Base-by-base conservation (phyloP, 208 protist genomes). In the Crithidia acanthocephali region DNA sequence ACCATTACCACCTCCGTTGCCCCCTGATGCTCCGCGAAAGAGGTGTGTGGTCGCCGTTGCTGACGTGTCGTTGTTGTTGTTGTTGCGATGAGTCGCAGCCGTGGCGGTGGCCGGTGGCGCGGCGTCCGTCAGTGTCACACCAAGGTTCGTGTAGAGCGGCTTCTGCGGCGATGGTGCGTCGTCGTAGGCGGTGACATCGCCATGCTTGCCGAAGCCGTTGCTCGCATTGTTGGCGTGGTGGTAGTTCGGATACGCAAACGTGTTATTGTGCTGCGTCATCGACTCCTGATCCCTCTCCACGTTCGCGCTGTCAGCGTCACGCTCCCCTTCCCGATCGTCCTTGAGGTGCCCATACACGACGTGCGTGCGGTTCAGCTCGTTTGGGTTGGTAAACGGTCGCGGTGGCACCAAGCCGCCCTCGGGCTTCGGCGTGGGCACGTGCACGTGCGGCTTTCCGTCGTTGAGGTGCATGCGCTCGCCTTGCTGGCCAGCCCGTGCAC, bases 401-500 rank as follows among this genome's bases (percentile, higher is more conserved):
- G 50, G 33, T 20, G 62, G 62, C 7, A 32, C 33, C 8, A 68
- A 30, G 3, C 23, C 7, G 23, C 33, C 23, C 28, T 35, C 47
- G 0, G 33, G n/a, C 48, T 27, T 11, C 20, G 51, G 53, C 61
- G 8, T 61, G 8, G 61, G 55, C 55, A 70, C 55, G 72, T 58
- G 50, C 20, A 74, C 44, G 68, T 74, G 72, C 18, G 77, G 53
- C 72, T 78, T 79, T 42, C 72, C 68, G 30, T 79, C 63, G 63
- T 75, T 69, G 2, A 42, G 20, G 61, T 74, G 69, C 69, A 76
- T 79, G 11, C 48, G 61, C 69, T 76, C 73, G 8, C 73, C 79
- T 9, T 70, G 53, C 62, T 78, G 74, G 13, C 57, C 70, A 20
- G 55, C 64, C 1, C 76, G 79, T 42, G 76, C 79, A 10, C 59